These are phyloP conservation scores for Theileria annulata DNA, from an alignment of 169 alveolate species.

Conservation along the genomic window DNA sequence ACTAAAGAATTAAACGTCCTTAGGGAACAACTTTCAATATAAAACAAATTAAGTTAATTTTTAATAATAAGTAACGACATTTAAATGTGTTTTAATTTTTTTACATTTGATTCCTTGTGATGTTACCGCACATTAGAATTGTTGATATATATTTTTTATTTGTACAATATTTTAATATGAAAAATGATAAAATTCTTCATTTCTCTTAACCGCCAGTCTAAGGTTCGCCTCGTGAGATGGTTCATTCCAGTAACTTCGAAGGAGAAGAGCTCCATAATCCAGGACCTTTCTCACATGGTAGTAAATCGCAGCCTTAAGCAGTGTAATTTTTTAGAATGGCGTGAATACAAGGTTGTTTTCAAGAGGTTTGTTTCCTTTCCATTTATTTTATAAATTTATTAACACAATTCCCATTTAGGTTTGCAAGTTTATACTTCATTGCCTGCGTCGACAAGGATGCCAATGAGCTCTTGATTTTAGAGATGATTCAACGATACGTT, in stretches of 20 bases:
- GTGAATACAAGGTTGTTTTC: constrained; percentile 93
- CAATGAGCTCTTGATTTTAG: constrained; percentile 94
- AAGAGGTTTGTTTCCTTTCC: constrained; percentile 80
- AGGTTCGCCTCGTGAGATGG: constrained; percentile 94
- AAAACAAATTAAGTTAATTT: background rate
- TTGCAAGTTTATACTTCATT: constrained; percentile 97
- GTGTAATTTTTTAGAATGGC: constrained; percentile 97
- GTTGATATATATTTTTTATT: background rate
- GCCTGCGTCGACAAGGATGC: constrained; percentile 94
- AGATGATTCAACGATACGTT: constrained; percentile 96
- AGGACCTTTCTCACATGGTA: constrained; percentile 88
- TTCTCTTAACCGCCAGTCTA: constrained; percentile 95
- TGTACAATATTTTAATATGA: background rate
- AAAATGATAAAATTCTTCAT: constrained; percentile 93
- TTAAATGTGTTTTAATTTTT: background rate
- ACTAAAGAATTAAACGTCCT: background rate
- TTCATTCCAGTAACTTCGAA: constrained; percentile 82
- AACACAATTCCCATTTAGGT: constrained; percentile 72
- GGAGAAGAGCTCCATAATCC: constrained; percentile 82
- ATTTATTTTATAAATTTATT: background rate
- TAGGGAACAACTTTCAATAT: background rate
- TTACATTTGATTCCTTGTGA: background rate
- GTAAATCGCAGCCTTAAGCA: constrained; percentile 91
- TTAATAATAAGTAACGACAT: background rate
- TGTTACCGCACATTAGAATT: constrained; percentile 4